Conservation (phyloP, 805 yeast species). For the Cephaloascus albidus region DNA sequence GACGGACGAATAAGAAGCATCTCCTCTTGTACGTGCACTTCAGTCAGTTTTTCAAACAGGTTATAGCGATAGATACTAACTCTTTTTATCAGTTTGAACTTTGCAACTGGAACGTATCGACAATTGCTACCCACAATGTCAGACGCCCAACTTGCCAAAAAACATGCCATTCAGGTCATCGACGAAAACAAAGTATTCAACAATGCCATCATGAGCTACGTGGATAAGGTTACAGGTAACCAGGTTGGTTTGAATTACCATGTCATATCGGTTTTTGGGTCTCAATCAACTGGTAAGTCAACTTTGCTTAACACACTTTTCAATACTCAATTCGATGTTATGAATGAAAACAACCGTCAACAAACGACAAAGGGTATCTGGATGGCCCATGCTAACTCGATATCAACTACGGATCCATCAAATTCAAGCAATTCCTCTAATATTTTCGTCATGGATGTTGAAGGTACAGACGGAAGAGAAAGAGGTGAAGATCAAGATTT, state of each 20-base stretch:
- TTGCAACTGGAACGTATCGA: too few relatives aligned
- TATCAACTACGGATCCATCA: constrained; percentile 5
- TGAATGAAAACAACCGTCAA: constrained; percentile 79
- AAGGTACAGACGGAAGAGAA: constrained; percentile 97
- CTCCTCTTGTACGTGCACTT: too few relatives aligned
- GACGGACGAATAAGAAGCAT: too few relatives aligned
- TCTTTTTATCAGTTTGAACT: too few relatives aligned
- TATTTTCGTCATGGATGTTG: constrained; percentile 89
- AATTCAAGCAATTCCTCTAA: constrained; percentile 14
- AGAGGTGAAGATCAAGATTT: constrained; percentile 98
- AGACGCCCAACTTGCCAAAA: too few relatives aligned
- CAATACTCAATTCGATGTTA: constrained; percentile 83
- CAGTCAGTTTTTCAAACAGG: too few relatives aligned
- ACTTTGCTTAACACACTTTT: constrained; percentile 81
- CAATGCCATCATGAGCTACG: constrained; percentile 20
- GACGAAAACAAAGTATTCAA: constrained; percentile 43
- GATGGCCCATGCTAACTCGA: constrained; percentile 22
- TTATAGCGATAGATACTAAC: too few relatives aligned
- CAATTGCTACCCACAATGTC: too few relatives aligned
- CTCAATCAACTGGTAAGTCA: constrained; percentile 95
- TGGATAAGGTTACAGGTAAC: constrained; percentile 19
- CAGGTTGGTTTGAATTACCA: constrained; percentile 69
- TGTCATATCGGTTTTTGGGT: constrained; percentile 91
- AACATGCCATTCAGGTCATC: constrained; percentile 42
- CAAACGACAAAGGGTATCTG: constrained; percentile 61